phyloP scores from a whole-genome alignment of 306 rosid genomes.

The Fragaria iinumae region DNA sequence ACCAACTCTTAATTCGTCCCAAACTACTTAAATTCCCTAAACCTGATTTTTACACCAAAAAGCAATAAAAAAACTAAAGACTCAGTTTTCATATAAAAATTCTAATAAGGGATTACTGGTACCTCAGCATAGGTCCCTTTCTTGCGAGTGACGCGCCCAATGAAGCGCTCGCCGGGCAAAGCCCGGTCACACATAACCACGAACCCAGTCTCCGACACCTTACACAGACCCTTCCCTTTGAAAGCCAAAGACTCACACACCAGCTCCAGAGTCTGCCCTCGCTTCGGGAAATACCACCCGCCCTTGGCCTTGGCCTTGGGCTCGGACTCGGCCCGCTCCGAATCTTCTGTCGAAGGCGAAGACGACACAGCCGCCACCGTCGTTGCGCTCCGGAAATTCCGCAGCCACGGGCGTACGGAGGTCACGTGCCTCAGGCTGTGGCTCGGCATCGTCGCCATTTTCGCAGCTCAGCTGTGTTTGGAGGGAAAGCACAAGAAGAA shows the following conservation, averaged over 20 bases:
- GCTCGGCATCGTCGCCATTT: slow-evolving; percentile 64
- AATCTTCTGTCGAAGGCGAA: slow-evolving; percentile 34
- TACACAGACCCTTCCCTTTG: slow-evolving; percentile 92
- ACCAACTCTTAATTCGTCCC: neutral
- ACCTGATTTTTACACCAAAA: neutral
- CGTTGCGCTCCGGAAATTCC: slow-evolving; percentile 32
- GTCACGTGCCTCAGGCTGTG: slow-evolving; percentile 52
- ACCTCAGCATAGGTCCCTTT: slow-evolving; percentile 87
- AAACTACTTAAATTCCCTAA: neutral
- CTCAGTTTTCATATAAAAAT: neutral
- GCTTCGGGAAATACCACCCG: slow-evolving; percentile 69
- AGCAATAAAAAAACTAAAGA: neutral
- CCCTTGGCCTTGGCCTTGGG: slow-evolving; percentile 14
- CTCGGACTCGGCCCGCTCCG: slow-evolving; percentile 32
- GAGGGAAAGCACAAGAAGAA: slow-evolving; percentile 1
- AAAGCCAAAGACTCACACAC: slow-evolving; percentile 80
- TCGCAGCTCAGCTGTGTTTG: neutral
- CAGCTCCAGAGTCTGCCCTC: slow-evolving; percentile 79
- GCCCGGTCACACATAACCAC: slow-evolving; percentile 92
- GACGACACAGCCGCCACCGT: slow-evolving; percentile 36
- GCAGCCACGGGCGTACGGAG: slow-evolving; percentile 42
- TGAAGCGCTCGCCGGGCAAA: slow-evolving; percentile 90
- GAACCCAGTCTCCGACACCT: slow-evolving; percentile 72
- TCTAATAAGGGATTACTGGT: neutral
- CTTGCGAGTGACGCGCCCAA: slow-evolving; percentile 78